Evolutionary conservation across 1,284 basidiomycete genomes (phyloP), one percentile per base, ranked within the genome.

Genomic region (Rhodotorula sp.): DNA sequence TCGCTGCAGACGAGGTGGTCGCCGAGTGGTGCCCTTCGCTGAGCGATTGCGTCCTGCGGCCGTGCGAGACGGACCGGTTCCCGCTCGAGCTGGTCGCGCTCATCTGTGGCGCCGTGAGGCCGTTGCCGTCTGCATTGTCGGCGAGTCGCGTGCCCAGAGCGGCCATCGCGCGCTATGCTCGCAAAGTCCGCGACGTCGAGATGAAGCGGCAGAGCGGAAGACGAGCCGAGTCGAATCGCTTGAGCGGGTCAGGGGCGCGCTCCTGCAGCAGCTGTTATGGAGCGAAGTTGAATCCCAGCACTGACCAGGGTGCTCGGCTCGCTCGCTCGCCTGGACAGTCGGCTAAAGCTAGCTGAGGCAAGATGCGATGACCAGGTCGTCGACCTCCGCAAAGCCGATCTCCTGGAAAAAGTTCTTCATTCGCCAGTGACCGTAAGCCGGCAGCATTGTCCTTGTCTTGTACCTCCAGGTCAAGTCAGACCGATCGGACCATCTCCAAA

Each of bases 1-100:
- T 18, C 14, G 54, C 16, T 14, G 51, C 21, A 8, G 51, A 21
- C 12, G 51, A n/a, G 20, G 51, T 21, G 21, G 47, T 48, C 18
- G 60, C 16, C 10, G 58, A 59, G 31, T 43, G 43, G 12, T 59
- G 59, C 18, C 47, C 61, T 21, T 52, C 48, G 61, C 23, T 63
- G 16, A 63, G n/a, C 15, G 62, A 63, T 15, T 63, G 62, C 21
- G 49, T 16, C 16, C 52, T 16, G 62, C 52, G 43, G 39, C 39
- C 39, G n/a, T 52, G 51, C 14, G 51, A 52, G 39, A 46, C n/a
- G 52, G 52, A 63, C 23, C 52, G 58, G 10, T 3, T 3, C 23
- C 8, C 47, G 26, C 21, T 7, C 47, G 18, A 43, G n/a, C 39
- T 43, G 58, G 48, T 14, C 48, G 29, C 5, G 48, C 18, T 21